These are phyloP conservation scores for Sonneratia caseolaris DNA, from an alignment of 345 rosid species.

Conservation along the genomic window DNA sequence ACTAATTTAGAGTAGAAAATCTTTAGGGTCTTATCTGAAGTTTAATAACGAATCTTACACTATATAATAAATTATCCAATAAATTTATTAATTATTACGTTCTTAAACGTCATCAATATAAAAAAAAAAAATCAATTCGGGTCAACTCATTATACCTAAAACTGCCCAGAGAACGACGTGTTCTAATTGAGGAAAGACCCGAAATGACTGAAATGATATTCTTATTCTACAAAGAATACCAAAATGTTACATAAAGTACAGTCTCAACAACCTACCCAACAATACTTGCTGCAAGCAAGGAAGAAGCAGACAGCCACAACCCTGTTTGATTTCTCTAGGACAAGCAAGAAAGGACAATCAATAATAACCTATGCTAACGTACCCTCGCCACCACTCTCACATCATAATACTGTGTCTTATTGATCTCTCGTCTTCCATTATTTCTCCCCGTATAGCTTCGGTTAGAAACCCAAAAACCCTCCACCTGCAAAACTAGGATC, in stretches of 20 bases:
- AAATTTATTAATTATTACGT: too few species aligned
- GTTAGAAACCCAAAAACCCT: neutral
- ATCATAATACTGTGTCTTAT: neutral
- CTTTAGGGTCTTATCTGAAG: too few species aligned
- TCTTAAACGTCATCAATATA: too few species aligned
- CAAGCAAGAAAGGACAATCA: neutral
- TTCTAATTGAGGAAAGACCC: neutral
- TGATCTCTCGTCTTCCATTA: neutral
- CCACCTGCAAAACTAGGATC: constrained; percentile 7
- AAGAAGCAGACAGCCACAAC: neutral
- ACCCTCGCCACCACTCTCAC: constrained; percentile 6
- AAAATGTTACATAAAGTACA: constrained; percentile 6
- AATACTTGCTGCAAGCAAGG: neutral
- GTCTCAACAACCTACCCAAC: constrained; percentile 4
- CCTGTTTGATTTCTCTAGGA: constrained; percentile 1
- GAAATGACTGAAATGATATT: neutral
- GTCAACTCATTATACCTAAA: neutral
- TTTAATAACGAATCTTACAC: too few species aligned
- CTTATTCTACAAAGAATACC: constrained; percentile 11
- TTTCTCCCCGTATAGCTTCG: constrained; percentile 16
- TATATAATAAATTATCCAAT: too few species aligned
- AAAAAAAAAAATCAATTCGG: too few species aligned
- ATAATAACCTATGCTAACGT: constrained; percentile 4
- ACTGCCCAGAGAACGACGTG: neutral
- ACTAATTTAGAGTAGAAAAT: too few species aligned